Evolutionary conservation across 2,329 filamentous ascomycete species (phyloP).

Genomic region (Diaporthe sp.): DNA sequence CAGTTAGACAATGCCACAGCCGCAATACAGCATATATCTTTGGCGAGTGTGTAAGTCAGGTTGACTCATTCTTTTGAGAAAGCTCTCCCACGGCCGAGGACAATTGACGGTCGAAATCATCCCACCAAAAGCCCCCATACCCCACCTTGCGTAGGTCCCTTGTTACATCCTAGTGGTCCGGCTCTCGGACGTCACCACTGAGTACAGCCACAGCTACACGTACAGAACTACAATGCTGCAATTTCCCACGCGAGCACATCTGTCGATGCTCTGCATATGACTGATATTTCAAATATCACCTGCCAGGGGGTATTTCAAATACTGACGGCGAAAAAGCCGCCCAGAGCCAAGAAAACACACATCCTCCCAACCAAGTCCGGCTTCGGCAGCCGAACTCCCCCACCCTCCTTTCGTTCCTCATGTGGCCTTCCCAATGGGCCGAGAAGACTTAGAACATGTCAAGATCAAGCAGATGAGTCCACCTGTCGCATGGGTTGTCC

Average conservation of each 20-base stretch:
- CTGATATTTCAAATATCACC: conserved; percentile 2
- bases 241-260: neutral
- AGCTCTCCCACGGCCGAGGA: neutral
- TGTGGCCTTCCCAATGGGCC: neutral
- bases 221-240: neutral
- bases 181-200: neutral
- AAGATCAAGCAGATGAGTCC: neutral
- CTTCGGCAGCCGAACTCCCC: conserved; percentile 14
- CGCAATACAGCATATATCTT: neutral
- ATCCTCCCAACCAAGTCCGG: neutral
- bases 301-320: conserved; percentile 7
- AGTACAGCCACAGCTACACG: neutral
- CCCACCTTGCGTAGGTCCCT: conserved; percentile 27
- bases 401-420: neutral
- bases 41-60: neutral
- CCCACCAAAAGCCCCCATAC: conserved; percentile 15
- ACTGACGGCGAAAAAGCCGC: neutral
- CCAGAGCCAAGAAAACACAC: neutral
- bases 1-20: neutral
- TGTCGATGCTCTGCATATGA: conserved; percentile 12
- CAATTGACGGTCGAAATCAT: conserved; percentile 12
- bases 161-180: conserved; percentile 9
- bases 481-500: no score
- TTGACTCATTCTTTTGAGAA: neutral
- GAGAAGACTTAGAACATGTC: neutral